These are phyloP conservation scores for Penicillium antarcticum DNA, from an alignment of 495 filamentous ascomycete genomes.

Conservation along the genomic window DNA sequence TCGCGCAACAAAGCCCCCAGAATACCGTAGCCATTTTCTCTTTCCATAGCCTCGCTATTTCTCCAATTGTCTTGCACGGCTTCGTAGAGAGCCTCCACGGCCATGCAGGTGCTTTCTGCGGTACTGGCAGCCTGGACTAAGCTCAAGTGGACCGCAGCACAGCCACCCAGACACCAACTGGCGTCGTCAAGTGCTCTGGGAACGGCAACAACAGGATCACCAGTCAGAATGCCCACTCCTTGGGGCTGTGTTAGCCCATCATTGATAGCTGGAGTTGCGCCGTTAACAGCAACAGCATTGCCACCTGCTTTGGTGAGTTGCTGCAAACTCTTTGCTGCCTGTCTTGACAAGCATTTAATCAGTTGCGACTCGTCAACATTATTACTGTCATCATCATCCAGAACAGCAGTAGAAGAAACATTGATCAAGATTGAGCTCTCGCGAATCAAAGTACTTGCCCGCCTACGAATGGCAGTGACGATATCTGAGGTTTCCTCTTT, in stretches of 20 bases:
- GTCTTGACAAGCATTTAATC: slow-evolving; percentile 70
- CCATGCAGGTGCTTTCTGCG: slow-evolving; percentile 65
- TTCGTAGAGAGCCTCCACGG: slow-evolving; percentile 79
- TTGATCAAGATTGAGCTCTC: slow-evolving; percentile 84
- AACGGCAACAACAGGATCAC: slow-evolving; percentile 75
- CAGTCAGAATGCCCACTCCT: slow-evolving; percentile 77
- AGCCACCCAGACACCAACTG: slow-evolving; percentile 88
- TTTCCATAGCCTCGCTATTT: slow-evolving; percentile 98
- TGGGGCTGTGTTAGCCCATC: slow-evolving; percentile 75
- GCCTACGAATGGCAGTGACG: slow-evolving; percentile 76
- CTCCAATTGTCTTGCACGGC: slow-evolving; percentile 87
- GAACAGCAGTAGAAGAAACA: slow-evolving; percentile 71
- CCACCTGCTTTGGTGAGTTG: slow-evolving; percentile 68
- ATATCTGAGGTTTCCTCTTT: slow-evolving; percentile 94
- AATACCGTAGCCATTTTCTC: slow-evolving; percentile 90
- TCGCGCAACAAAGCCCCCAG: slow-evolving; percentile 71
- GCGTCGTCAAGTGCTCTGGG: slow-evolving; percentile 85
- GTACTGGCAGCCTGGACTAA: slow-evolving; percentile 72
- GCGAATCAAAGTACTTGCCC: slow-evolving; percentile 74
- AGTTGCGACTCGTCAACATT: slow-evolving; percentile 70
- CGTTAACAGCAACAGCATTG: slow-evolving; percentile 81
- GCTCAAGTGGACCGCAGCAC: slow-evolving; percentile 77
- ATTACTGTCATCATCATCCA: slow-evolving; percentile 69
- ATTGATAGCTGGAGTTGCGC: slow-evolving; percentile 82
- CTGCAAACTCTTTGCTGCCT: slow-evolving; percentile 68